Evolutionary conservation across 2,329 filamentous ascomycete genomes (phyloP), one percentile per base, ranked within the genome.

Genomic region (Xylaria sp.): DNA sequence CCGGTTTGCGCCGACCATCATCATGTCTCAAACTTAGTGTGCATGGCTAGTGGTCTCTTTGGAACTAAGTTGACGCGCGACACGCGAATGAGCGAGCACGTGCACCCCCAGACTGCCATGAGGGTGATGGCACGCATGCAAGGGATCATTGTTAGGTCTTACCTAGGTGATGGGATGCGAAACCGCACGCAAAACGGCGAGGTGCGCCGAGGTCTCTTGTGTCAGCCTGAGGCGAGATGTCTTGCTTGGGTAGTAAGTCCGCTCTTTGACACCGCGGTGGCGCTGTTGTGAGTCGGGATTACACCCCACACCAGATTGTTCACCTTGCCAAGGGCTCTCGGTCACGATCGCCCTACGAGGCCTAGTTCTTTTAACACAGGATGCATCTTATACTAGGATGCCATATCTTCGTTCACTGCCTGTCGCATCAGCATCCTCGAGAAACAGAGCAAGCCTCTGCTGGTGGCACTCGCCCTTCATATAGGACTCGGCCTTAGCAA

Each of bases 91-190:
- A 10, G 25, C 35, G 37, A 21, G 29, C 54, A 57, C 54, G 54
- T 57, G 32, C 23, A 42, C 8, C 54, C 54, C 54, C 54, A 25
- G 54, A 57, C 54, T 42, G 35, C 23, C 54, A 42, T 42, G 54
- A 25, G 35, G n/a, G 21, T 57, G 54, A 57, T 21, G 35, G 35
- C 21, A 18, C 35, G 5, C 21, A 57, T 57, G 54, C 54, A 57
- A 57, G 58, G 58, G 40, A 48, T 48, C n/a, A 60, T 57, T 57
- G 54, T 57, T 37, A 51, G 48, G 23, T 29, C 25, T 27, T 51
- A 55, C 29, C 8, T 37, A 35, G 16, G 10, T 44, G 5, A 44
- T 44, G 40, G 16, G 29, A 27, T 44, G 55, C 37, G 25, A 59
- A 29, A 21, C 37, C 23, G 23, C 16, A 3, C 23, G 23, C 37